A percentile compares a stretch with the other conserved stretches of the same genome.
Evolutionary conservation across 345 rosid species (phyloP).

Genomic region (Diplotaxis tenuifolia): DNA sequence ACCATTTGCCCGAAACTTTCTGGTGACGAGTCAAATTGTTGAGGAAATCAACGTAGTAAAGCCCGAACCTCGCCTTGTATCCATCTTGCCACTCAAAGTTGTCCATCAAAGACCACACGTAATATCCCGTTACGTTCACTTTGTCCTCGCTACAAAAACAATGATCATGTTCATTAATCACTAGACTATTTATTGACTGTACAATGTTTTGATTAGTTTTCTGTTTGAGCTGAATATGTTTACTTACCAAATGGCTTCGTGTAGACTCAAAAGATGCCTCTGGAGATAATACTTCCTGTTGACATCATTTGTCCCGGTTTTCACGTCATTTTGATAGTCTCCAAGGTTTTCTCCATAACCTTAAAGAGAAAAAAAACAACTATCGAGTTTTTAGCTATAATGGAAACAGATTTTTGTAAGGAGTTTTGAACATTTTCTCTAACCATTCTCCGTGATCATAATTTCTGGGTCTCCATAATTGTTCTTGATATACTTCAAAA

Average conservation of each 20-base stretch:
- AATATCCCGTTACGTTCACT: conserved; percentile 34
- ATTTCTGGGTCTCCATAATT: not conserved
- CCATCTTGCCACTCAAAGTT: conserved; percentile 42
- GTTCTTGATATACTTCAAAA: not conserved
- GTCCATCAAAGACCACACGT: conserved; percentile 36
- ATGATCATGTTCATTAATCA: not conserved
- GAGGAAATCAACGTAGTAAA: conserved; percentile 23
- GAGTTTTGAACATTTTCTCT: not conserved
- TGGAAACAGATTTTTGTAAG: not conserved
- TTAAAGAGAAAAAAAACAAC: not conserved
- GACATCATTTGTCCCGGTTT: conserved; percentile 16
- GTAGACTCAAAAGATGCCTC: conserved; percentile 30
- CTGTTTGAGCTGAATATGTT: not conserved
- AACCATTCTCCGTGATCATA: not conserved
- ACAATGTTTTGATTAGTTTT: not conserved
- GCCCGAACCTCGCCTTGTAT: conserved; percentile 30
- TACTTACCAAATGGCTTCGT: conserved; percentile 33
- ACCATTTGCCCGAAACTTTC: conserved; percentile 34
- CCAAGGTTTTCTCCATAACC: conserved; percentile 33
- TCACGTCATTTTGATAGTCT: not conserved
- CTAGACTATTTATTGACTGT: too few species aligned
- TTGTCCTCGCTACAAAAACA: conserved; percentile 18
- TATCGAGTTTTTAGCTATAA: not conserved
- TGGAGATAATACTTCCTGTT: conserved; percentile 34
- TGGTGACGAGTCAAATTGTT: conserved; percentile 32